Conservation (phyloP, 345 rosid species). For the Alliaria petiolata region DNA sequence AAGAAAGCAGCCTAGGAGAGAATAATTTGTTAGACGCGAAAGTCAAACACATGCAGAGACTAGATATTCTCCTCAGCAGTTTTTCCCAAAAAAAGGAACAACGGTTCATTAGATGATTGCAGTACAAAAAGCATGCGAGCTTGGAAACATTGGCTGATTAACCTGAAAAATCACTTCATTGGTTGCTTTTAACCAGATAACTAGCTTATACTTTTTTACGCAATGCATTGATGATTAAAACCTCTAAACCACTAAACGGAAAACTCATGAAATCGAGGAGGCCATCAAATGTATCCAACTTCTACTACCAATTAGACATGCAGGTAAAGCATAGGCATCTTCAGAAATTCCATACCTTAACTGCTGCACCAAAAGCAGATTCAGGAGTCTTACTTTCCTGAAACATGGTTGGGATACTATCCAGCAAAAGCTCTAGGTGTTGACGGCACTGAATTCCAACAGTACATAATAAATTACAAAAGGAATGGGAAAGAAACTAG, state of each 20-base stretch:
- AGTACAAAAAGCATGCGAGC: background rate
- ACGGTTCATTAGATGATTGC: background rate
- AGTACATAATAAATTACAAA: background rate
- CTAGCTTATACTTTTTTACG: background rate
- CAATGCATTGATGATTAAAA: slow-evolving; percentile 1
- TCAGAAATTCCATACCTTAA: slow-evolving; percentile 36
- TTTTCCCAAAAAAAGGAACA: background rate
- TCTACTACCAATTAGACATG: slow-evolving; percentile 1
- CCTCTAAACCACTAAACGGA: slow-evolving; percentile 5
- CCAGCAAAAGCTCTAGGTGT: slow-evolving; percentile 87
- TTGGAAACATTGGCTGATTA: background rate
- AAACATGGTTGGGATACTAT: slow-evolving; percentile 93
- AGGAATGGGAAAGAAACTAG: slow-evolving; percentile 2
- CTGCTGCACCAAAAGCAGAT: slow-evolving; percentile 97
- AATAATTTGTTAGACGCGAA: background rate
- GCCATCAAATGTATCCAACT: slow-evolving; percentile 8
- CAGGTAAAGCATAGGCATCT: slow-evolving; percentile 2
- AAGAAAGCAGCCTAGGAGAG: slow-evolving; percentile 74
- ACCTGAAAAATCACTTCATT: background rate
- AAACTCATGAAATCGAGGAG: background rate
- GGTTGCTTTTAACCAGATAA: background rate
- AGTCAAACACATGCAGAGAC: background rate
- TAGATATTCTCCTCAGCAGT: slow-evolving; percentile 1
- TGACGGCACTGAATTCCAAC: slow-evolving; percentile 69
- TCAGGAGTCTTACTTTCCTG: slow-evolving; percentile 77